Evolutionary conservation across 192 early-diverging fungal genomes (phyloP), one percentile per base, ranked within the genome.

Genomic region (Gaertneriomyces semiglobifer): DNA sequence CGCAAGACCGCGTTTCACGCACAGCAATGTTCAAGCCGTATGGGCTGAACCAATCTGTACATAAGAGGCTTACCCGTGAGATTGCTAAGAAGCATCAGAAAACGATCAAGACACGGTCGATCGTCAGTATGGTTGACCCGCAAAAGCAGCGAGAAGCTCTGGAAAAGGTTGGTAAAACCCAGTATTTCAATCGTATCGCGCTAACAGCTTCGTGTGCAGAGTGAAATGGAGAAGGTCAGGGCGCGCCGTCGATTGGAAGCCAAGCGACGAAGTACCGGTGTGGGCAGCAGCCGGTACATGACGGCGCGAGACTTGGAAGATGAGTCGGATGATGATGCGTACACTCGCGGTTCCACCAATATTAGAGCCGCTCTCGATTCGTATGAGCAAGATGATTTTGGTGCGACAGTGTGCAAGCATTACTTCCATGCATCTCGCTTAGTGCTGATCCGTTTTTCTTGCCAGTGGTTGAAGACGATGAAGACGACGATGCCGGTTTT

Each of bases 61-160:
- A 91, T 72, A 77, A 79, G 60, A 84, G 84, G 44, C 62, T 93
- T 50, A 88, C 85, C 0, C 79, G 79, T 14, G 73, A 79, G 16
- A 88, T 91, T 71, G 84, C 86, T 6, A 86, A 80, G 25, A 81
- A 79, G 53, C 89, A 91, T 68, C 72, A 84, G 45, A 91, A 87
- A 69, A 80, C 65, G 18, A 72, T 74, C 57, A 78, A 78, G 47
- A 88, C 89, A 10, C 88, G 88, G 63, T 74, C 87, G 71, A 81
- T 84, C 43, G 76, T 81, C 25, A 87, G 81, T 11, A 74, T 85
- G 19, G 73, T 81, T 44, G 89, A 93, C 74, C 91, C 91, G n/a
- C 81, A 89, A 63, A 70, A 78, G 25, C 70, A 79, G 25, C 79
- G 85, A 61, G 75, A 79, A 7, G 82, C 87, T 55, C 73, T 84